Evolutionary conservation across 2,329 filamentous ascomycete species (phyloP), one percentile per base, ranked within the genome.

Genomic region (Fusarium torulosum): DNA sequence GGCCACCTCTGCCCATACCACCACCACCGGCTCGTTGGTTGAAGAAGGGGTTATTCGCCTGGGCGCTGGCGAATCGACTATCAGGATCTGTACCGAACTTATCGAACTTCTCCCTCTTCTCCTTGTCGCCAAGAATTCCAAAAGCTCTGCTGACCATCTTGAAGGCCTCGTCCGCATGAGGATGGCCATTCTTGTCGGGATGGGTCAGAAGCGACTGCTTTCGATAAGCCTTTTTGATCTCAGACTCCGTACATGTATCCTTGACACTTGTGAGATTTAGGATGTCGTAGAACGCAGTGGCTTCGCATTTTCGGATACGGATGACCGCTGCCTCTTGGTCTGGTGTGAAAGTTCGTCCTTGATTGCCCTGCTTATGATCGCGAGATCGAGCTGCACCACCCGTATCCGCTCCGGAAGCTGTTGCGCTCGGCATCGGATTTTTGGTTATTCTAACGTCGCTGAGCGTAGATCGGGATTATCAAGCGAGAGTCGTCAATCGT

Each of bases 101-200:
- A 79, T 99, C 96, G 77, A 86, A 99, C 79, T 92, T 93, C 17
- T 91, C 85, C 76, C 74, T 72, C 88, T 98, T 98, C 69, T 98
- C 95, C 75, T 93, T 87, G 78, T 99, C 96, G 64, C 93, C 95
- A 47, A 99, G 84, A 52, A 98, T 89, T 72, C 96, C 92, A 78
- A 99, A 99, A 17, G 96, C 96, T 73, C 93, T 87, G 75, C 93
- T 92, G 23, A 99, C 94, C 92, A 97, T 92, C 84, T 99, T 99
- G 83, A 99, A 99, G 31, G 96, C 96, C 82, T 99, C 96, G 78
- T 97, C 96, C 55, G 96, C 95, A 62, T 96, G 89, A 37, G 95
- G 90, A 78, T 97, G 94, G 50, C 94, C 94, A 85, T 99, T 99
- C 84, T 99, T 99, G 84, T 99, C 96, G 67, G 96, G 96, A 84